Base-by-base conservation (phyloP, 176 grass and related monocot genomes). In the Puccinellia tenuiflora region DNA sequence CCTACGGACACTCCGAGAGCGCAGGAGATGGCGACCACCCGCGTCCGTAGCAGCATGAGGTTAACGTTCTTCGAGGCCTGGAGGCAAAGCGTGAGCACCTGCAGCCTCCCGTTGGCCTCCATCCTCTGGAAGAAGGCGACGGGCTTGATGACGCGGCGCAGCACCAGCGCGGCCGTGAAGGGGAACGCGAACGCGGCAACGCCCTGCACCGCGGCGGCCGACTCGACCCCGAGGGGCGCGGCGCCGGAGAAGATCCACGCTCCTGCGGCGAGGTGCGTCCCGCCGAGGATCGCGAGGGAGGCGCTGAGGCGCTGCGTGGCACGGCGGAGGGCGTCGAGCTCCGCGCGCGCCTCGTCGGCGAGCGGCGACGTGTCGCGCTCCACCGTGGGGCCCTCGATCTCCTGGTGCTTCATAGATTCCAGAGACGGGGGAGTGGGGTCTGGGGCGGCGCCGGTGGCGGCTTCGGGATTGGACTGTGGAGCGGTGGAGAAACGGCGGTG, bases 101-200 rank as follows among this genome's bases (percentile, higher is more conserved):
- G 91, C 43, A 99, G 84, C 80, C 96, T 80, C 37, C 87, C 93
- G 24, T 88, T 86, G 69, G 90, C 93, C 87, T 99, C 96, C 91
- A 96, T 96, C 90, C 93, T 99, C 66, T 92, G 87, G 79, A 96
- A 99, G 91, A 99, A 99, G 39, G 78, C 63, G 75, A 99, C 95
- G 56, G 93, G 87, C 80, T 99, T 99, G 60, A 99, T 81, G 43
- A 87, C 65, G 66, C 78, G 91, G 47, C 91, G 93, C 86, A 99
- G 87, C 35, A 99, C 77, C 54, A 99, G 89, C 10, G 96, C 93
- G 43, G 53, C 61, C 6, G 93, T 76, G 68, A 99, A 96, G 68
- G 89, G 91, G 88, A 99, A 99, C 52, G 87, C 93, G 85, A 96
- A 96, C 17, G 91, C 89, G 7, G 48, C 83, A 21, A 99, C 68